phyloP scores from a whole-genome alignment of 2,329 filamentous ascomycete species.

The Spiromastix sp. region DNA sequence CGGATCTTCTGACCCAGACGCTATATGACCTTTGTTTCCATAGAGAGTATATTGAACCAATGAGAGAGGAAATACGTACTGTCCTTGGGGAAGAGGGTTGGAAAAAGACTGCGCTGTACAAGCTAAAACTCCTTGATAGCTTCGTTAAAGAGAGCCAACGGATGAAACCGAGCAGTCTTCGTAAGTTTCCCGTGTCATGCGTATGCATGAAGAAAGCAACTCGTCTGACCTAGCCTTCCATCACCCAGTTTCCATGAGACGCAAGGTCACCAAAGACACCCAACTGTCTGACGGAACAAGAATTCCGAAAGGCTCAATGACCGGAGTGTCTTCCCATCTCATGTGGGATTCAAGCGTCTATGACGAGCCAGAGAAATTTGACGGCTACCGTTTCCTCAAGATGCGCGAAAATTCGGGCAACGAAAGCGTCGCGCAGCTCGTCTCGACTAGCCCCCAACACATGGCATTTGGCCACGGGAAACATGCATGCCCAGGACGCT shows the following conservation, averaged over 20 bases:
- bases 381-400: conserved; percentile 12
- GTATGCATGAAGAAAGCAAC: too few species aligned
- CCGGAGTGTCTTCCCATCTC: conserved; percentile 8
- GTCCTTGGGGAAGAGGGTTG: conserved; percentile 17
- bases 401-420: conserved; percentile 7
- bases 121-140: conserved; percentile 34
- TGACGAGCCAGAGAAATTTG: conserved; percentile 10
- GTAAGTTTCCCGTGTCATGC: conserved; percentile 9
- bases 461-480: conserved; percentile 20
- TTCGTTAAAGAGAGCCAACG: conserved; percentile 32
- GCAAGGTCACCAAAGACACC: conserved; percentile 8
- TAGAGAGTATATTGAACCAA: conserved; percentile 6
- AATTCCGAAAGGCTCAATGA: conserved; percentile 10
- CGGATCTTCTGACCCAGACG: conserved; percentile 16
- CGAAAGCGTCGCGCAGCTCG: conserved; percentile 9
- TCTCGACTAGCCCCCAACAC: conserved; percentile 9
- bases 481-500: conserved; percentile 25
- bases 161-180: conserved; percentile 17
- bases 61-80: conserved; percentile 15
- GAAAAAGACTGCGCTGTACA: conserved; percentile 27
- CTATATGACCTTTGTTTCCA: conserved; percentile 13
- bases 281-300: conserved; percentile 11
- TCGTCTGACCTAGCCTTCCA: too few species aligned
- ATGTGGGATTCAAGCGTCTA: conserved; percentile 13
- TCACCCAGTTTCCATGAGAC: conserved; percentile 8